Evolutionary conservation across 805 yeast species (phyloP).

Genomic region (Ogataea methylovora): DNA sequence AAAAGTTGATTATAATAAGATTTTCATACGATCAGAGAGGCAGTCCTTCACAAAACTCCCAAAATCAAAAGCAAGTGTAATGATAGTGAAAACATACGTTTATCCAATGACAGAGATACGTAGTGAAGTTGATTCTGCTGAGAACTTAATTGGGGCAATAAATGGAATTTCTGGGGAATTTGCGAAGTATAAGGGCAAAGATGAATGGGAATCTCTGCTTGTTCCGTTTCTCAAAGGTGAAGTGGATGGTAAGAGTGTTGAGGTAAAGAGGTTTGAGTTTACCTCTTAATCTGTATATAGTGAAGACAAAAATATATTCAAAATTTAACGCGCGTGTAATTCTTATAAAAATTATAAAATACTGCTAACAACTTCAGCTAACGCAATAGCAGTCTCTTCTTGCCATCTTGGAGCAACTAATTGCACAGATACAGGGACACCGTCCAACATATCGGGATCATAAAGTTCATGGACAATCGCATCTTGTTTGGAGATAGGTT

Average conservation of each 20-base stretch:
- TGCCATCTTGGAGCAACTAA: conserved; percentile 46
- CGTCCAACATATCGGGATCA: conserved; percentile 37
- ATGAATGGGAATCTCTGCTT: conserved; percentile 48
- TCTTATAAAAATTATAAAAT: too few relatives aligned
- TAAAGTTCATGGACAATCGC: conserved; percentile 29
- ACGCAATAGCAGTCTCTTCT: conserved; percentile 47
- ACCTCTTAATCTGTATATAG: too few relatives aligned
- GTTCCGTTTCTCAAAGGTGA: conserved; percentile 3
- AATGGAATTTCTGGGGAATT: conserved; percentile 47
- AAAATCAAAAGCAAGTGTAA: conserved; percentile 30
- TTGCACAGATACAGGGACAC: conserved; percentile 52
- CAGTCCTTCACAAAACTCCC: conserved; percentile 44
- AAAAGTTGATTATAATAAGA: conserved; percentile 26
- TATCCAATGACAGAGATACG: conserved; percentile 35
- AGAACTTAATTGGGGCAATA: conserved; percentile 47
- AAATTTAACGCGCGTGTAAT: too few relatives aligned
- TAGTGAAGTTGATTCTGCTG: conserved; percentile 26
- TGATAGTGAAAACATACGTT: conserved; percentile 43
- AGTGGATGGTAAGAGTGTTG: not conserved
- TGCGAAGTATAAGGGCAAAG: conserved; percentile 48
- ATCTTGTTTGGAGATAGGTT: conserved; percentile 28
- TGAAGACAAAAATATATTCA: too few relatives aligned
- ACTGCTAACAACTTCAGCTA: conserved; percentile 22
- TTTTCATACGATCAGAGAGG: conserved; percentile 45
- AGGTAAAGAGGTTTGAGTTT: too few relatives aligned